phyloP scores from a whole-genome alignment of 805 yeast genomes.

The Pichia gijzeniarum region DNA sequence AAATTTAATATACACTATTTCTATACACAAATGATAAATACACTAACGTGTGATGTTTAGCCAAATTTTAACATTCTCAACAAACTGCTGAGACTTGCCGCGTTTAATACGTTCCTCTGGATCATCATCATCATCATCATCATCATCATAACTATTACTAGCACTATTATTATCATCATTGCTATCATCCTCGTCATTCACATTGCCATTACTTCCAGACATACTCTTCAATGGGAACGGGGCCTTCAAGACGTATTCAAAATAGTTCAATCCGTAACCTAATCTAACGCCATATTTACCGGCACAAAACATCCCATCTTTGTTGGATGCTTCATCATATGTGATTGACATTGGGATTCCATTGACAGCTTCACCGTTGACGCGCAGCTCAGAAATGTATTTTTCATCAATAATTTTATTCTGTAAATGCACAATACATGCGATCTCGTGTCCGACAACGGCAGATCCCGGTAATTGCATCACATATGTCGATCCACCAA shows the following conservation, averaged over 20 bases:
- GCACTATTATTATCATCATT: not conserved
- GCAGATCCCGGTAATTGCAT: slow-evolving; percentile 43
- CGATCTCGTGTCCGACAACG: slow-evolving; percentile 34
- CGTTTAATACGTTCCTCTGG: slow-evolving; percentile 5
- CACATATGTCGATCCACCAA: slow-evolving; percentile 34
- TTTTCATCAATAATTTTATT: slow-evolving; percentile 33
- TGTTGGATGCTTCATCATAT: slow-evolving; percentile 24
- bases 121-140: slow-evolving; percentile 2
- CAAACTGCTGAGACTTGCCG: slow-evolving; percentile 6
- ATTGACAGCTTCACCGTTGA: slow-evolving; percentile 40
- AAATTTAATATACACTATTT: not conserved
- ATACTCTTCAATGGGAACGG: slow-evolving; percentile 19
- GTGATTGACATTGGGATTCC: slow-evolving; percentile 36
- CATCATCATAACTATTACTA: slow-evolving; percentile 5
- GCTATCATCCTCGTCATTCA: not conserved
- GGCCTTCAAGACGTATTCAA: slow-evolving; percentile 32
- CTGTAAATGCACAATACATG: slow-evolving; percentile 39
- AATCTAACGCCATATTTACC: slow-evolving; percentile 31
- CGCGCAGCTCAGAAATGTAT: slow-evolving; percentile 33
- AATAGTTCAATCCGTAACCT: slow-evolving; percentile 40
- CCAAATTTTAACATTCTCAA: slow-evolving; percentile 36
- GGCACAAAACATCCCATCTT: slow-evolving; percentile 23
- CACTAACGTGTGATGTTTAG: slow-evolving; percentile 30
- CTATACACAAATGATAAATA: not conserved
- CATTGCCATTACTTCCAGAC: not conserved